Evolutionary conservation across 2,329 filamentous ascomycete genomes (phyloP), one percentile per base, ranked within the genome.

Genomic region (Byssothecium circinans): DNA sequence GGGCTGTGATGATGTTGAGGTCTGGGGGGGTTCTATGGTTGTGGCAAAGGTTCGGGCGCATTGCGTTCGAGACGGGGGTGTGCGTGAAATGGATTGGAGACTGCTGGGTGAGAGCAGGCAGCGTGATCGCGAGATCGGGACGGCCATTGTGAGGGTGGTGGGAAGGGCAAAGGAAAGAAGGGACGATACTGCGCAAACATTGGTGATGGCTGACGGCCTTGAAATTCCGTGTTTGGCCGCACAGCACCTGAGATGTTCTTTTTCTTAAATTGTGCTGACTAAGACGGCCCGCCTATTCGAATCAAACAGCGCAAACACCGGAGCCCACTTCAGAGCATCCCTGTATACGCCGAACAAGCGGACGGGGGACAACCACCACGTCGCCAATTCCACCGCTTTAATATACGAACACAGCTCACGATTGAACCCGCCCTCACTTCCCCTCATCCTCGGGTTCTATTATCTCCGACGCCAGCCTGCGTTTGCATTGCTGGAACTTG

Each of bases 21-120:
- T 55, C 30, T 59, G 56, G 2, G 58, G 52, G 25, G 62, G 49
- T 38, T 70, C 66, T 32, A 63, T 52, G 45, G 61, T 60, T 34
- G 67, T 68, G 61, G 68, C 68, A 44, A 71, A 68, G 45, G 60
- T 52, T 50, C 68, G 57, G 30, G 48, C 40, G 49, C 44, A 54
- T 40, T 43, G 43, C 23, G 55, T 47, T 30, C 57, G 53, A 17
- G 62, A 47, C 54, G 43, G 20, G 53, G 23, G 5, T 25, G 43
- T 22, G 54, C n/a, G n/a, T n/a, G n/a, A n/a, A n/a, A 43, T 25
- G 35, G 22, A 41, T 20, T 50, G 57, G 4, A 58, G 40, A 30
- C 59, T 35, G 15, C 63, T 54, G 3, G 61, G 55, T 7, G 58
- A 47, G 18, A 66, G 46, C 12, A 68, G 58, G 50, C 63, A 68